phyloP scores from a whole-genome alignment of 345 rosid species.

The Erucastrum elatum region DNA sequence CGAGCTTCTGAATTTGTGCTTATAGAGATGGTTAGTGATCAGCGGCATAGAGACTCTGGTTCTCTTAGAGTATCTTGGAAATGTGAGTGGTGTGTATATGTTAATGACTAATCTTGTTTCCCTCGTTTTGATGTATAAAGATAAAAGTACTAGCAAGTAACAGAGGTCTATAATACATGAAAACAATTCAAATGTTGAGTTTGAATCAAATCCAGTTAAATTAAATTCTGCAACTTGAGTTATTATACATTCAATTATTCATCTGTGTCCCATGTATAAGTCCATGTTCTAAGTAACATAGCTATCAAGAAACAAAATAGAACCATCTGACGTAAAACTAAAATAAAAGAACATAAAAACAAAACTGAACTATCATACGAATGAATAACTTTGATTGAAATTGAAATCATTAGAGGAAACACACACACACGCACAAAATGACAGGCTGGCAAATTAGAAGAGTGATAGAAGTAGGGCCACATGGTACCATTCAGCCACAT shows the following conservation, averaged over 20 bases:
- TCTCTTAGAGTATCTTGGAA: neutral
- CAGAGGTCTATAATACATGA: neutral
- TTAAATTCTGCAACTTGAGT: neutral
- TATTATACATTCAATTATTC: neutral
- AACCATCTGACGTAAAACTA: neutral
- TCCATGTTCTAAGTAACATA: neutral
- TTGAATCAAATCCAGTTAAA: neutral
- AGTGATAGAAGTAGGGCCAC: constrained; percentile 1
- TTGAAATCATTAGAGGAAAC: neutral
- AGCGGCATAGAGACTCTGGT: neutral
- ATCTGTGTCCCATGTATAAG: neutral
- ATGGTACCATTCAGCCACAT: constrained; percentile 7
- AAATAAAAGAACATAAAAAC: neutral
- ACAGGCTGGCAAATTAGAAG: constrained; percentile 17
- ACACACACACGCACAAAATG: neutral
- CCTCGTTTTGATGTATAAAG: neutral
- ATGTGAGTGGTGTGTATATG: neutral
- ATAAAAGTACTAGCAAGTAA: neutral
- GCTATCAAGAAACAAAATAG: neutral
- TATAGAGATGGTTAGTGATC: neutral
- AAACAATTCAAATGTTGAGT: neutral
- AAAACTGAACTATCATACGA: constrained; percentile 5
- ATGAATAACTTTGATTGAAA: neutral
- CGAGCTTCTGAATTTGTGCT: neutral
- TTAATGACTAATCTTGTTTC: neutral